Evolutionary conservation across 441 rosid species (phyloP).

Genomic region (Erysimum pusillum): DNA sequence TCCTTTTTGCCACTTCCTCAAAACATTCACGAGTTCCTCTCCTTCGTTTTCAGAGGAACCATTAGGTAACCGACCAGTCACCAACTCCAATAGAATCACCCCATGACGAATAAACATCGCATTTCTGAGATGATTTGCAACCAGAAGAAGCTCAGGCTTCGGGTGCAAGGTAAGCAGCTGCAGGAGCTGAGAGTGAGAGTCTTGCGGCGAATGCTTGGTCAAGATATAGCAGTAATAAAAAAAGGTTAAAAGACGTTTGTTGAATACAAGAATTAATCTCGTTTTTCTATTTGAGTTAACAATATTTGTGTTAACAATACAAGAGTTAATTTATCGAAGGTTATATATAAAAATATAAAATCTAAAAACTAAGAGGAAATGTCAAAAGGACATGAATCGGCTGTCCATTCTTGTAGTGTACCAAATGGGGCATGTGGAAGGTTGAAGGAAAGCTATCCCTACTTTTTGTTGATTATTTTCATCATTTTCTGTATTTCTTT

Average conservation of each 20-base stretch:
- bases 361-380: constrained; percentile 24
- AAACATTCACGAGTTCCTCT: constrained; percentile 66
- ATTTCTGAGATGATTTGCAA: constrained; percentile 73
- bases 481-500: constrained; percentile 20
- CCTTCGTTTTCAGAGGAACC: constrained; percentile 66
- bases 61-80: constrained; percentile 71
- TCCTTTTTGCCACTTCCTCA: constrained; percentile 71
- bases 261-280: no score
- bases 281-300: no score
- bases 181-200: constrained; percentile 56
- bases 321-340: no score
- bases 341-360: no score
- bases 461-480: constrained; percentile 43
- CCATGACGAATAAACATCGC: constrained; percentile 87
- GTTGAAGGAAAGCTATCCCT: constrained; percentile 41
- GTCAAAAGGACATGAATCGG: constrained; percentile 42
- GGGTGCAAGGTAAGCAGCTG: constrained; percentile 69
- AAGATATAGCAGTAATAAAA: constrained; percentile 4
- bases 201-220: constrained; percentile 52
- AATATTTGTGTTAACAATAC: no score
- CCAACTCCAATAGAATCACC: constrained; percentile 75
- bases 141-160: constrained; percentile 64
- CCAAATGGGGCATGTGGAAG: constrained; percentile 53
- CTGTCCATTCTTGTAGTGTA: constrained; percentile 50
- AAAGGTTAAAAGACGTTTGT: neutral